phyloP scores from a whole-genome alignment of 495 filamentous ascomycete genomes.

The Penicillium psychrofluorescens region DNA sequence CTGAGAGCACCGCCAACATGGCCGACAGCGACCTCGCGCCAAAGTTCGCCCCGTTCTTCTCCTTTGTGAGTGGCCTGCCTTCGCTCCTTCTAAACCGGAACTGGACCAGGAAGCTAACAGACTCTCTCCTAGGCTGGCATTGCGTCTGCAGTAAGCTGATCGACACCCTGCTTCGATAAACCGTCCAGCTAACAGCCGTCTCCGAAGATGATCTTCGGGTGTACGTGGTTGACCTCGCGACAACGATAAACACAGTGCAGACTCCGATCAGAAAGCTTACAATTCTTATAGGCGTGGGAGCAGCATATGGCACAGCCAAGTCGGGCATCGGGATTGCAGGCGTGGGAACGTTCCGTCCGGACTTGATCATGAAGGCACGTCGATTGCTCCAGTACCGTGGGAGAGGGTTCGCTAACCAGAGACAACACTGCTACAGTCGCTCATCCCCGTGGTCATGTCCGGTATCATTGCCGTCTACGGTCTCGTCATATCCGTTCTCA shows the following conservation, averaged over 20 bases:
- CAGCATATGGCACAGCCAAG: constrained; percentile 96
- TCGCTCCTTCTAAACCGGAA: constrained; percentile 2
- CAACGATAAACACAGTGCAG: no score
- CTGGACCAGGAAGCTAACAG: constrained; percentile 25
- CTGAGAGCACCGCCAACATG: constrained; percentile 38
- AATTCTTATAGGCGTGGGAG: constrained; percentile 63
- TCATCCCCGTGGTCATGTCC: constrained; percentile 98
- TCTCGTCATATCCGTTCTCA: constrained; percentile 91
- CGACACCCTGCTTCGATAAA: constrained; percentile 5
- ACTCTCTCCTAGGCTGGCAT: constrained; percentile 63
- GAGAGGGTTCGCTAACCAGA: neutral
- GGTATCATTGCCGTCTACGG: constrained; percentile 98
- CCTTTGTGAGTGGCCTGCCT: constrained; percentile 63
- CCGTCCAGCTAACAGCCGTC: constrained; percentile 16
- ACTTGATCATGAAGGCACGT: constrained; percentile 95
- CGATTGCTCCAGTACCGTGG: neutral
- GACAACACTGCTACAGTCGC: constrained; percentile 47
- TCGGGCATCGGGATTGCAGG: constrained; percentile 95
- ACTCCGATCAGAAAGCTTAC: constrained; percentile 8
- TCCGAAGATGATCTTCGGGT: constrained; percentile 75
- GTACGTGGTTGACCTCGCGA: constrained; percentile 44
- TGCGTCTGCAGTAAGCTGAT: constrained; percentile 78
- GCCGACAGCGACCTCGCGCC: constrained; percentile 65
- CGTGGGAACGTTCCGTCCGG: constrained; percentile 83
- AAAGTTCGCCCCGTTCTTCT: constrained; percentile 94